Conservation (phyloP, 1,284 basidiomycete species). For the Ceratobasidium sp. region DNA sequence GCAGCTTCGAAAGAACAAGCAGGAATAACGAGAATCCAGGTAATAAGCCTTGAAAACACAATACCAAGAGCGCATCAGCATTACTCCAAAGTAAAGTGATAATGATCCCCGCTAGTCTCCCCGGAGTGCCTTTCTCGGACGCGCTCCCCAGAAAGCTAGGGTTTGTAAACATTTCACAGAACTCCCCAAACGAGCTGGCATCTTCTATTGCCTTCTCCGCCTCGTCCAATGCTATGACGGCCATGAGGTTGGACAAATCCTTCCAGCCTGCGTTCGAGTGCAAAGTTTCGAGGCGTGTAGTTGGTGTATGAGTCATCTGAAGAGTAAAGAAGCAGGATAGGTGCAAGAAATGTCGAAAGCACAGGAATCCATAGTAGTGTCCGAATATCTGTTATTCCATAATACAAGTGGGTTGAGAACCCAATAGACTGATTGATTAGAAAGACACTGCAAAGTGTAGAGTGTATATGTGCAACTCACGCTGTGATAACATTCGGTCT, state of each 20-base stretch:
- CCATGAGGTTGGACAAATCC: not conserved
- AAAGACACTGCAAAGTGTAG: not conserved
- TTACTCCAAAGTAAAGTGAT: not conserved
- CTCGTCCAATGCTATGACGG: not conserved
- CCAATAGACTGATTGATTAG: not conserved
- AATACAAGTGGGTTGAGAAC: not conserved
- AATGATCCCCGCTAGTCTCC: not conserved
- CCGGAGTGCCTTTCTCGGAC: too few species aligned
- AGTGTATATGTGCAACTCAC: not conserved
- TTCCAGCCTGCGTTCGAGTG: not conserved
- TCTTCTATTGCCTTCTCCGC: not conserved
- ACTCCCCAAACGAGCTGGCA: not conserved
- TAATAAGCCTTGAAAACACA: not conserved
- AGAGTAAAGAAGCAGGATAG: not conserved
- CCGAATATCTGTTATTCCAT: not conserved
- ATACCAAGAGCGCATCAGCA: not conserved
- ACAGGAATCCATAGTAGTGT: not conserved
- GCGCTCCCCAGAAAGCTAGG: not conserved
- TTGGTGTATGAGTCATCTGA: not conserved
- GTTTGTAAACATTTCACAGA: not conserved
- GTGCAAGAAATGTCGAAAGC: not conserved
- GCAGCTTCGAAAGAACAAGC: not conserved
- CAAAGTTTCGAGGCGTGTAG: not conserved
- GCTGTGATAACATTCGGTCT: too few species aligned
- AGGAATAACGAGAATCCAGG: slow-evolving; percentile 6